Evolutionary conservation across 176 grass and related monocot genomes (phyloP).

Genomic region (Tuctoria greenei): DNA sequence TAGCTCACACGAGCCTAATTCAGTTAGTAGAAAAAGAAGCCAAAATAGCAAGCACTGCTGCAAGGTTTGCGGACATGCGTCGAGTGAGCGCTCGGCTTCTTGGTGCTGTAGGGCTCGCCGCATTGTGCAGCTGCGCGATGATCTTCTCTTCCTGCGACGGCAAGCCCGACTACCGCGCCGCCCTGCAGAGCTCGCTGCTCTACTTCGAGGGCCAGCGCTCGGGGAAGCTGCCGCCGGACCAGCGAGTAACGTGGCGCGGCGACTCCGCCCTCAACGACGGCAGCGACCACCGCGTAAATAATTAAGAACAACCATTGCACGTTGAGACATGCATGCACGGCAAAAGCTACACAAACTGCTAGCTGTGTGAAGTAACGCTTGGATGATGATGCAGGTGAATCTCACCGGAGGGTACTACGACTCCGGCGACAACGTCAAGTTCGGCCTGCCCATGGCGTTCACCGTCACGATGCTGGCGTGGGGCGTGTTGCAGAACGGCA

Average conservation of each 20-base stretch:
- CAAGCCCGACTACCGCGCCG: slow-evolving; percentile 45
- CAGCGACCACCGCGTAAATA: slow-evolving; percentile 47
- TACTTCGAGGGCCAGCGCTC: slow-evolving; percentile 82
- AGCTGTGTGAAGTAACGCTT: too few species aligned
- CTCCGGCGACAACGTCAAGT: slow-evolving; percentile 79
- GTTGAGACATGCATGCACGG: too few species aligned
- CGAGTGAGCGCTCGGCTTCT: not conserved
- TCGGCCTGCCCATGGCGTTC: slow-evolving; percentile 69
- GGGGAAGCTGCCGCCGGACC: slow-evolving; percentile 50
- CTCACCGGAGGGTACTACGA: slow-evolving; percentile 76
- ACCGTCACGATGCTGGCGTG: slow-evolving; percentile 61
- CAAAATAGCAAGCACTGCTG: too few species aligned
- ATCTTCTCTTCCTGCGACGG: not conserved
- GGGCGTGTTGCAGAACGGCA: slow-evolving; percentile 42
- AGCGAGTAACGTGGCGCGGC: slow-evolving; percentile 67
- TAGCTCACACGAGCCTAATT: too few species aligned
- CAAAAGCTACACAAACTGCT: too few species aligned
- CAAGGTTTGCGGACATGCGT: not conserved
- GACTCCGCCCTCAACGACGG: slow-evolving; percentile 67
- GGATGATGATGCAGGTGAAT: slow-evolving; percentile 46
- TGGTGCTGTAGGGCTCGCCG: not conserved
- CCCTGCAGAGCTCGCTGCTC: slow-evolving; percentile 65
- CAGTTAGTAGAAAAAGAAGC: too few species aligned
- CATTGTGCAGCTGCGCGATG: not conserved
- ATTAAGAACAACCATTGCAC: not conserved